Evolutionary conservation across 208 protist species (phyloP).

Genomic region (Sergeia podlipaevii): DNA sequence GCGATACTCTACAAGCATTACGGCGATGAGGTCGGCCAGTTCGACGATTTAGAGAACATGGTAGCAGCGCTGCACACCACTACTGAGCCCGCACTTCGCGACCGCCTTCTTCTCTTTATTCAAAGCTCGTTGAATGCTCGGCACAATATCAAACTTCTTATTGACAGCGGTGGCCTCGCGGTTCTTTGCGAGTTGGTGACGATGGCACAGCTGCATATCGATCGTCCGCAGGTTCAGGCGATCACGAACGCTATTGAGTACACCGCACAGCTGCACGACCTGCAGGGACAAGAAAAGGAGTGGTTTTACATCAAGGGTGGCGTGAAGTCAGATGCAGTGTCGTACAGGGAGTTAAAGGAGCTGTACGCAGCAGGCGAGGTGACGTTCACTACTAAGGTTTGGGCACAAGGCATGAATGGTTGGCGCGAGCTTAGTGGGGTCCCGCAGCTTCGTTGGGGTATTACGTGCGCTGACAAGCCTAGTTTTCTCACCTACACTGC

Average conservation of each 20-base stretch:
- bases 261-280: constrained; percentile 26
- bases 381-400: constrained; percentile 76
- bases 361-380: constrained; percentile 54
- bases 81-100: constrained; percentile 71
- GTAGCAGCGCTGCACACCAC: constrained; percentile 75
- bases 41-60: constrained; percentile 84
- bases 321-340: constrained; percentile 47
- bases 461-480: constrained; percentile 48
- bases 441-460: constrained; percentile 92
- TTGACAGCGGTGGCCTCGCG: constrained; percentile 84
- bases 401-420: constrained; percentile 93
- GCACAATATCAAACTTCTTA: constrained; percentile 92
- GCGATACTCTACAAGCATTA: constrained; percentile 88
- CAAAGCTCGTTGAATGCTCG: constrained; percentile 48
- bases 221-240: constrained; percentile 74
- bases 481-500: constrained; percentile 86
- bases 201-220: constrained; percentile 92
- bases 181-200: constrained; percentile 84
- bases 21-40: constrained; percentile 70
- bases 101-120: constrained; percentile 88
- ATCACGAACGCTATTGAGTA: constrained; percentile 85
- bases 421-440: constrained; percentile 86
- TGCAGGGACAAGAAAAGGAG: constrained; percentile 77
- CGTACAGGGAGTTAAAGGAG: constrained; percentile 55
- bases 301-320: constrained; percentile 79